Base-by-base conservation (phyloP, 192 early-diverging fungal species). In the Coemansia sp. region DNA sequence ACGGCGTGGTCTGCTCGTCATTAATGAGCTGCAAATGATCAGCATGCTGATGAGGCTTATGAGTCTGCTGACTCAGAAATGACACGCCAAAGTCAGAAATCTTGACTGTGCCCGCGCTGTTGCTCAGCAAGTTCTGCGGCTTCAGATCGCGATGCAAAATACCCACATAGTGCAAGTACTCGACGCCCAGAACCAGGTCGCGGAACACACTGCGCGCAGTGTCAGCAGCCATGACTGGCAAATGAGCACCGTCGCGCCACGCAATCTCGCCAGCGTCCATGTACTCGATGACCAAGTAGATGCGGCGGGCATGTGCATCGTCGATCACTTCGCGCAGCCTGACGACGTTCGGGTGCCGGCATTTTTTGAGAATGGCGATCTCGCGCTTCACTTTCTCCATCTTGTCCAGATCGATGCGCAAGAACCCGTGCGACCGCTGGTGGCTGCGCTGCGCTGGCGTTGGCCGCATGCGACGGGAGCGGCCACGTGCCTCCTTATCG, bases 61-160 rank as follows among this genome's bases (percentile, higher is more conserved):
- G 68, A 54, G 65, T 65, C 17, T 67, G 60, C n/a, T 74, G 65
- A 59, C 79, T 76, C 48, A 96, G 90, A 40, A 94, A 92, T 11
- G 92, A 94, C 31, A 97, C 95, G 53, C 97, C 97, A 90, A 99
- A 99, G 65, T 99, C 97, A 0, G 93, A 93, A n/a, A 99, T 95
- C 73, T 99, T 99, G 47, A 96, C 94, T 1, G 85, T 74, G 4
- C 85, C 80, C 19, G 89, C 89, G 28, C 78, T 83, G 2, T 87
- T 91, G 52, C 90, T 74, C 12, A 99, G 81, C 38, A 99, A 78
- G 68, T 99, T 99, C 20, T 95, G 95, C 2, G 97, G 96, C 83
- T 99, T 99, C 74, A 99, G 93, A 64, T 99, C 97, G 34, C 96
- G 87, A 66, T 99, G 97, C 28, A 99, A 88, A 49, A 99, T 95